phyloP scores from a whole-genome alignment of 306 rosid genomes.

The Castanospermum australe region DNA sequence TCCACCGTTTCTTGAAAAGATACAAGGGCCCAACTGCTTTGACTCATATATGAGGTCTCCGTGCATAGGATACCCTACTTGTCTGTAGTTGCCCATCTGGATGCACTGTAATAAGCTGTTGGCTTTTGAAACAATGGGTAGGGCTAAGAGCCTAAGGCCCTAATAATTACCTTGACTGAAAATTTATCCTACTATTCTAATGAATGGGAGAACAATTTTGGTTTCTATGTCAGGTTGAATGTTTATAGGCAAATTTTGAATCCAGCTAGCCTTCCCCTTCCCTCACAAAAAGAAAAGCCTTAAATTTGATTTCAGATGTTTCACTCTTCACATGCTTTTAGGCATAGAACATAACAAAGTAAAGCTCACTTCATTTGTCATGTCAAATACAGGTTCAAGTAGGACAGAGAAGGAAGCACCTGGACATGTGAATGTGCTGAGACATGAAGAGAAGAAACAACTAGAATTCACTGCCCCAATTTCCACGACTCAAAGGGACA shows the following conservation, averaged over 20 bases:
- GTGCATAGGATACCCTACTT: constrained; percentile 33
- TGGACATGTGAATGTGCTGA: constrained; percentile 22
- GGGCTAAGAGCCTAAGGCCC: not conserved
- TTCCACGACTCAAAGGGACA: constrained; percentile 49
- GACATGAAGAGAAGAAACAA: constrained; percentile 27
- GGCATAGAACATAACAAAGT: not conserved
- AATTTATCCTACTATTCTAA: not conserved
- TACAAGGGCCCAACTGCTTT: constrained; percentile 12
- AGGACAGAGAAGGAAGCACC: constrained; percentile 28
- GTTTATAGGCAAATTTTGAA: not conserved
- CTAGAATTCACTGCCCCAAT: constrained; percentile 23
- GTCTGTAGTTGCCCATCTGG: constrained; percentile 22
- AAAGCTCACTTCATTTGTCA: constrained; percentile 21
- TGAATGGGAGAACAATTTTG: not conserved
- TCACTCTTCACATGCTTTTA: constrained; percentile 22
- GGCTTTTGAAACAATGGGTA: not conserved
- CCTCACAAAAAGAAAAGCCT: not conserved
- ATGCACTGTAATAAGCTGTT: not conserved
- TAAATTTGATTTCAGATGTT: not conserved
- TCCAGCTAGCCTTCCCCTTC: not conserved
- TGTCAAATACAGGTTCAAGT: constrained; percentile 48
- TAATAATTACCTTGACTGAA: not conserved
- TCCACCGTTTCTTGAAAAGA: constrained; percentile 30
- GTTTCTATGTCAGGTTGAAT: not conserved
- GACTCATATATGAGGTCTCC: not conserved